Base-by-base conservation (phyloP, 2,329 filamentous ascomycete species). In the Colletotrichum abscissum region DNA sequence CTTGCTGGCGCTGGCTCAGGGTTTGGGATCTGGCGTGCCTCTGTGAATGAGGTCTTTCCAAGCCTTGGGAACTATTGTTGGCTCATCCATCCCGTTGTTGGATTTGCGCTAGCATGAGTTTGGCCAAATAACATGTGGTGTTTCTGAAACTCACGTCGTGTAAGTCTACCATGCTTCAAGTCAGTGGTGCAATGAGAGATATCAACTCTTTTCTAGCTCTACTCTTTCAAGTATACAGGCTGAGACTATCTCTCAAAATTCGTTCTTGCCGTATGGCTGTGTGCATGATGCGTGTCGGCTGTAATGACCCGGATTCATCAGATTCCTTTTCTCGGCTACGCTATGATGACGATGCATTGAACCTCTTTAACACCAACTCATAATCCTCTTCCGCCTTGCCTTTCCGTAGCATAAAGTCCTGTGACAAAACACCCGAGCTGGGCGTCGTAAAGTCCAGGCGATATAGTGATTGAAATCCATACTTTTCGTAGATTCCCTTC, bases 401-500 rank as follows among this genome's bases (percentile, higher is more conserved):
- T 42, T 78, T 76, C 76, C 78, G 78, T 35, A 82, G 70, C 82
- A 82, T 86, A 69, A 78, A 86, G 33, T 74, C 81, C 67, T 83
- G 79, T 56, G 78, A 68, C 19, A 81, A 81, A 3, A 54, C 72
- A 1, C 77, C 79, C 2, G 49, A 54, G 8, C 80, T 79, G n/a
- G 84, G 79, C 56, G 79, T 76, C 63, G 71, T 67, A 58, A 87
- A 78, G 33, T 60, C 60, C 16, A 85, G 63, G 56, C 81, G 78
- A 2, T 83, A 84, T 19, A 86, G 72, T 8, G 81, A 78, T 66
- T 77, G 76, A 75, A 88, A 90, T 4, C 88, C 88, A 76, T 85
- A 81, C 74, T 82, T 85, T 71, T 82, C 78, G 79, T 90, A 90
- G 22, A 89, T 66, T 0, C 80, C 81, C 70, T 80, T 83, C 2